Conservation (phyloP, 495 filamentous ascomycete genomes). For the Penicillium dipodomyicola region DNA sequence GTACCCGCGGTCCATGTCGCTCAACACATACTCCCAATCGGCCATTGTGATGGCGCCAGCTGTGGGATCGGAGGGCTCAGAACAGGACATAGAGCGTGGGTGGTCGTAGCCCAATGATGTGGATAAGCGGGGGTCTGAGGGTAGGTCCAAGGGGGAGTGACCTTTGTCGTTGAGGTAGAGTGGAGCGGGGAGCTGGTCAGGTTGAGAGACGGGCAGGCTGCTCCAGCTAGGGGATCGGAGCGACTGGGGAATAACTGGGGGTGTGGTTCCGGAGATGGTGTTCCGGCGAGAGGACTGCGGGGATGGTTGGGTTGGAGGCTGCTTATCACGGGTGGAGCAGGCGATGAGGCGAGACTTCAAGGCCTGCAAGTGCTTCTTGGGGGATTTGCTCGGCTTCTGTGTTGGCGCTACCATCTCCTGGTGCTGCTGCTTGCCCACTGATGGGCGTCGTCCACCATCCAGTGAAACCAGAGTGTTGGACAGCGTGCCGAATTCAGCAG, state of each 20-base stretch:
- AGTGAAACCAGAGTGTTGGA: constrained; percentile 53
- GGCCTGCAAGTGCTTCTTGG: constrained; percentile 43
- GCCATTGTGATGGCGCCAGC: constrained; percentile 50
- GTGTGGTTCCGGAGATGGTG: constrained; percentile 37
- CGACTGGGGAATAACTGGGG: constrained; percentile 25
- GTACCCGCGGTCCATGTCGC: constrained; percentile 72
- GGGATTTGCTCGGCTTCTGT: constrained; percentile 39
- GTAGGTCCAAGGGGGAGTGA: constrained; percentile 24
- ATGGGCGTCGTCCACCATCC: constrained; percentile 22
- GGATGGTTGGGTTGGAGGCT: constrained; percentile 25
- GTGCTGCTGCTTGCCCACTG: constrained; percentile 15
- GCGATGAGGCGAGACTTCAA: constrained; percentile 40
- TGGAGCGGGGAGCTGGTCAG: constrained; percentile 30
- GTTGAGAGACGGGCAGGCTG: constrained; percentile 40
- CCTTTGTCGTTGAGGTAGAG: constrained; percentile 13
- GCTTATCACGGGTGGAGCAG: constrained; percentile 21
- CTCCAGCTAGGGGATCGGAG: constrained; percentile 41
- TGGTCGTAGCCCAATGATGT: constrained; percentile 30
- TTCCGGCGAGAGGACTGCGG: constrained; percentile 34
- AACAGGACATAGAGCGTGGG: constrained; percentile 31
- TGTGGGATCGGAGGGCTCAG: constrained; percentile 32
- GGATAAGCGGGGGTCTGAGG: constrained; percentile 14
- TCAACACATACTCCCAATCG: constrained; percentile 78
- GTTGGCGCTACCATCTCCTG: constrained; percentile 32
- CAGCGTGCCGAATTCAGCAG: constrained; percentile 64